Conservation (phyloP, 148 eudicot genomes). For the Heliosperma pusillum region DNA sequence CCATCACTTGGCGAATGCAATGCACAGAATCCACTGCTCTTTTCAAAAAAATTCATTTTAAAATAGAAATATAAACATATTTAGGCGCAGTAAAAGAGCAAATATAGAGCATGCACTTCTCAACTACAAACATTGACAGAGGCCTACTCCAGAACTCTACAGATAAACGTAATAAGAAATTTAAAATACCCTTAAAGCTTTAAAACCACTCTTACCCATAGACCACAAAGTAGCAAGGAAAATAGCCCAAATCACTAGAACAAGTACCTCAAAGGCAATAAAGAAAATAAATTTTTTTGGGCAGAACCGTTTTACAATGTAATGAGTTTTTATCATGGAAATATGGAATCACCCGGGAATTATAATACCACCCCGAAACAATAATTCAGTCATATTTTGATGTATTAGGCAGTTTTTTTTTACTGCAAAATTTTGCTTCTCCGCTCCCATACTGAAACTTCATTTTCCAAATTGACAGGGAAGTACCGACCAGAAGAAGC, state of each 20-base stretch:
- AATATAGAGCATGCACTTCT: neutral
- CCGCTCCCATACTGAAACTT: neutral
- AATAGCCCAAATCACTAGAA: too few species aligned
- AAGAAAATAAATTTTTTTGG: too few species aligned
- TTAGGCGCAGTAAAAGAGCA: neutral
- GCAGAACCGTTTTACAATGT: too few species aligned
- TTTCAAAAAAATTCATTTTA: neutral
- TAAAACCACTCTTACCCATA: too few species aligned
- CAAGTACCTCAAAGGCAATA: too few species aligned
- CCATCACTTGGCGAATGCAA: slow-evolving; percentile 3
- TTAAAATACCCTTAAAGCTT: too few species aligned
- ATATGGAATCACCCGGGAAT: too few species aligned
- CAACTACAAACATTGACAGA: neutral
- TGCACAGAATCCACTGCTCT: neutral
- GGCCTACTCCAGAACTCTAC: neutral
- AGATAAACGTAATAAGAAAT: neutral
- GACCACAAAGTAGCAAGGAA: too few species aligned
- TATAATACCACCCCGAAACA: neutral
- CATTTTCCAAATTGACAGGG: neutral
- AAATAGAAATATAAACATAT: neutral
- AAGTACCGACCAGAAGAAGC: neutral
- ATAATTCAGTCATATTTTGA: neutral
- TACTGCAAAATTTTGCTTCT: neutral
- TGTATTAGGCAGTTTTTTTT: neutral
- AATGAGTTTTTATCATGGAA: too few species aligned